Evolutionary conservation across 306 rosid genomes (phyloP), one percentile per base, ranked within the genome.

Genomic region (Cucurbita maxima): DNA sequence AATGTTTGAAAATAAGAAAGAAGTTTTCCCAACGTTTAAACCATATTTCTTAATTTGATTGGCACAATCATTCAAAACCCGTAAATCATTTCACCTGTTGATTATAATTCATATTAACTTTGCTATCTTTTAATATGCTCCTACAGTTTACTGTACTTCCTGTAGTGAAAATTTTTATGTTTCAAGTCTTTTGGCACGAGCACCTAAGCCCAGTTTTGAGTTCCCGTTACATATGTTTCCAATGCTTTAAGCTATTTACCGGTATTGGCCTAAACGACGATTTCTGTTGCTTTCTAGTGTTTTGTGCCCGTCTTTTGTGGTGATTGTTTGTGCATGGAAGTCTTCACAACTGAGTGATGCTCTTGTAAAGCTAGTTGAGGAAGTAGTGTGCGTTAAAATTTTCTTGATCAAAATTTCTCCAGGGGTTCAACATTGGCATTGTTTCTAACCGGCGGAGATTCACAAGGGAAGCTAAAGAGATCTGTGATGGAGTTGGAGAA

Each of bases 401-500:
- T 68, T 68, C 56, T 30, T 44, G 56, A 22, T 3, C 56, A 68
- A 44, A 47, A 22, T 22, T 68, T 12, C 37, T 68, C 12, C 57
- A 68, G 73, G 73, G 73, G 73, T 20, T 10, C 56, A 43, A 37
- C 60, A 16, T 62, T 80, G 73, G 76, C 62, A 12, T 20, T 25
- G 51, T 76, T 76, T 50, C 73, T 80, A 40, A 64, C 62, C 34
- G 58, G 34, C 36, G 52, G 51, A 18, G 63, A 60, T 77, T 55
- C 81, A 13, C 73, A 74, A 14, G 54, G 70, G 16, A 55, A 12
- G 36, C 9, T 69, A 47, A 76, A 48, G 58, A 75, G 51, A 71
- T 66, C 82, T 15, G 54, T 43, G 10, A 25, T 6, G 43, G 76
- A 81, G 69, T 52, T 81, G 76, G 25, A 73, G 48, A 30, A n/a